Evolutionary conservation across 371 early-diverging fungal genomes (phyloP), one percentile per base, ranked within the genome.

Genomic region (Mortierella sp.): DNA sequence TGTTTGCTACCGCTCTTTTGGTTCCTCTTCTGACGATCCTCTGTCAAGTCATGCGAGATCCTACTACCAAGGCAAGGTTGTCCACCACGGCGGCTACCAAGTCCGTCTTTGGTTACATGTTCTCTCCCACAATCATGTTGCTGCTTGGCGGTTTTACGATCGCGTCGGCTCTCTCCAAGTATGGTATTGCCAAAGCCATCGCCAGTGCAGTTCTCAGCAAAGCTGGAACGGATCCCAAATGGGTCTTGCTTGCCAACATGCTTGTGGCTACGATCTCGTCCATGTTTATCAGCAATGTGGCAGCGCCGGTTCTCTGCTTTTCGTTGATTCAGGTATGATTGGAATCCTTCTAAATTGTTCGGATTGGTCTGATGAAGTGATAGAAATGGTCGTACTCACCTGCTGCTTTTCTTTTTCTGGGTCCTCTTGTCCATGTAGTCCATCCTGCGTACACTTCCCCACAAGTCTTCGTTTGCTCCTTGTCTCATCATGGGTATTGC

Each of bases 1-100:
- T 98, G 46, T 97, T 95, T 80, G 95, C 93, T 19, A 98, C 98
- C 2, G 90, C 95, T 13, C 73, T 98, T 24, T 72, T 94, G 47
- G 90, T 98, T 24, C 98, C 98, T 0, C 81, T 96, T 41, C 69
- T 97, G 45, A 87, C 94, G 3, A 92, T 97, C 1, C 65, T 88
- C 42, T 81, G 96, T 47, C 89, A 91, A 39, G 94, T 97, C 31
- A 87, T 95, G 87, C 90, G 93, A 47, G 80, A 80, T 10, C 73
- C 82, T 1, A 69, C 59, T 0, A 73, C 70, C 0, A 30, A 53
- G 10, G 60, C 8, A 8, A 70, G 63, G 0, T 67, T 83, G 46
- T 79, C 54, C 39, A 89, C 93, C 7, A 78, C 86, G 19, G 84
- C 80, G 14, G 92, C 93, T 21, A 89, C 93, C 7, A 91, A 90